Evolutionary conservation across 129 eudicot genomes (phyloP), one percentile per base, ranked within the genome.

Genomic region (Oenanthe sinensis): DNA sequence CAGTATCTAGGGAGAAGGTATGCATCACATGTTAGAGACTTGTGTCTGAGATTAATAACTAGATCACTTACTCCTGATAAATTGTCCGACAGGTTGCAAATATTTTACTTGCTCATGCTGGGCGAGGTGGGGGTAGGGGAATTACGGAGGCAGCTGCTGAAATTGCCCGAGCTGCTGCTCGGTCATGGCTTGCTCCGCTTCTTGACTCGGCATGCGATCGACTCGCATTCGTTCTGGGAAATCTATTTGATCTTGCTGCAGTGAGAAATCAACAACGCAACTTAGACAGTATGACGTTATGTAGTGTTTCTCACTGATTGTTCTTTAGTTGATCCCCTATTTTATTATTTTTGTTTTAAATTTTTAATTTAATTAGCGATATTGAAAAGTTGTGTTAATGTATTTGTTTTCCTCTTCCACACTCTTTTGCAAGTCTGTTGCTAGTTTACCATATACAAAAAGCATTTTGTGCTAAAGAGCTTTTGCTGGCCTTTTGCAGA

Each of bases 121-220:
- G 97, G 67, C 88, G 94, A 81, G 93, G 94, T 78, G 97, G 98
- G 58, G 88, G 88, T 76, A 88, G 90, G 83, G 97, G 96, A 77
- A 74, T 89, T 58, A 52, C 89, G 55, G 98, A 95, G 83, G 97
- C 98, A 42, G 96, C 98, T 71, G 97, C 97, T 37, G 94, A 92
- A 86, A 95, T 95, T 81, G 98, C 98, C 75, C 97, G 98, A 54
- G 89, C 97, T 83, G 94, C 98, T 80, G 97, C 98, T 71, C 84
- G 87, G 82, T 87, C 94, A 37, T 95, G 97, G 97, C 94, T 93
- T 74, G 88, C 98, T 8, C 98, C 96, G 71, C 97, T 93, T 80
- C 98, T 93, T 76, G 98, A 93, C 78, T 83, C 92, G 19, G 97
- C 97, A 40, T 93, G 98, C 82, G 98, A 93, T 80, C 84, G 98